phyloP scores from a whole-genome alignment of 306 rosid species.

The Senna siamea region DNA sequence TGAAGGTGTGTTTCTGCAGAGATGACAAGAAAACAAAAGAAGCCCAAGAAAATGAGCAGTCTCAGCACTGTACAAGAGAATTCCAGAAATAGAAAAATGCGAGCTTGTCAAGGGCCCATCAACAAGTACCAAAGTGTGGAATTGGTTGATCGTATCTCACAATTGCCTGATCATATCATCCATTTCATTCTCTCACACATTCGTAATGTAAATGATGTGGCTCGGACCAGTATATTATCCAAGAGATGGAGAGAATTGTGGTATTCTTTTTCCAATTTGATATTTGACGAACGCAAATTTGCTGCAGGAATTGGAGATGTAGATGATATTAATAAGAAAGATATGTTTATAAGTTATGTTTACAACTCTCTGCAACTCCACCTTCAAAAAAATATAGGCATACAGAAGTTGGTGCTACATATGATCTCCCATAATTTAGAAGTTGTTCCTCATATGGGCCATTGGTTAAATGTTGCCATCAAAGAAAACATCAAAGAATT shows the following conservation, averaged over 20 bases:
- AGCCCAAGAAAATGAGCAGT: not conserved
- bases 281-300: constrained; percentile 47
- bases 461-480: constrained; percentile 32
- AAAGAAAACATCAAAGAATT: constrained; percentile 41
- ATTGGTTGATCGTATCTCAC: constrained; percentile 39
- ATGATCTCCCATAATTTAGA: constrained; percentile 29
- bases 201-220: constrained; percentile 42
- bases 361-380: constrained; percentile 17
- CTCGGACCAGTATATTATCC: constrained; percentile 60
- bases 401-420: constrained; percentile 43
- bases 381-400: not conserved
- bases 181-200: constrained; percentile 55
- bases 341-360: constrained; percentile 36
- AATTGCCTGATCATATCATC: constrained; percentile 54
- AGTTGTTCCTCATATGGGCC: constrained; percentile 14
- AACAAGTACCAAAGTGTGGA: constrained; percentile 28
- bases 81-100: constrained; percentile 24
- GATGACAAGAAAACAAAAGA: constrained; percentile 19
- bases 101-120: not conserved
- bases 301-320: constrained; percentile 22
- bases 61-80: not conserved
- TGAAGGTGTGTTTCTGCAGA: not conserved
- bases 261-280: constrained; percentile 52
- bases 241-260: constrained; percentile 61
- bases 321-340: constrained; percentile 1